Evolutionary conservation across 2,329 filamentous ascomycete species (phyloP).

Genomic region (Clarireedia sp.): DNA sequence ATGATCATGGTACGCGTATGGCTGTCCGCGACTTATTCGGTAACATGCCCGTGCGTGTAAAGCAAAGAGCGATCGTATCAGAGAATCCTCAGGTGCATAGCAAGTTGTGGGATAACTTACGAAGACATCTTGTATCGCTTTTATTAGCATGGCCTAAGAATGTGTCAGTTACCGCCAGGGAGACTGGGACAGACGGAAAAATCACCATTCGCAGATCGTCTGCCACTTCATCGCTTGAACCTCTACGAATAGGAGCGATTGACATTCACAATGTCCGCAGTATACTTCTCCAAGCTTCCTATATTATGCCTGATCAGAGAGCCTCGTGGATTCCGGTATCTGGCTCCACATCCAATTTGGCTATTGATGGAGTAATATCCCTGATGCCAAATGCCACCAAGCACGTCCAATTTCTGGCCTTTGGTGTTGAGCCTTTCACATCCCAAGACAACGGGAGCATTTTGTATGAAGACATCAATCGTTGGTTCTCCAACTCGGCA

Average conservation of each 20-base stretch:
- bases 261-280: conserved; percentile 33
- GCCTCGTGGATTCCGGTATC: conserved; percentile 62
- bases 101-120: conserved; percentile 50
- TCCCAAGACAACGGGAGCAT: conserved; percentile 50
- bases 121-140: conserved; percentile 46
- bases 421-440: conserved; percentile 62
- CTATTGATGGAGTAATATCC: conserved; percentile 65
- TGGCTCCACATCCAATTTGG: conserved; percentile 53
- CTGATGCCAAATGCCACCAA: conserved; percentile 62
- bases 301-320: conserved; percentile 46
- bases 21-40: conserved; percentile 78
- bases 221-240: not conserved
- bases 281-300: conserved; percentile 58
- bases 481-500: conserved; percentile 63
- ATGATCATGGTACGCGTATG: conserved; percentile 65
- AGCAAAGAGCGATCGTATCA: conserved; percentile 56
- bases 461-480: conserved; percentile 73
- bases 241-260: not conserved
- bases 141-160: conserved; percentile 60
- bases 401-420: conserved; percentile 69
- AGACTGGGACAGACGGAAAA: conserved; percentile 30
- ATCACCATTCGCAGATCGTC: conserved; percentile 19
- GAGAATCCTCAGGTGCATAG: conserved; percentile 41
- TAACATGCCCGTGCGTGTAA: conserved; percentile 82
- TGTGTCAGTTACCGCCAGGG: conserved; percentile 51